Evolutionary conservation across 768 basidiomycete species (phyloP).

Genomic region (Jaapia argillacea): DNA sequence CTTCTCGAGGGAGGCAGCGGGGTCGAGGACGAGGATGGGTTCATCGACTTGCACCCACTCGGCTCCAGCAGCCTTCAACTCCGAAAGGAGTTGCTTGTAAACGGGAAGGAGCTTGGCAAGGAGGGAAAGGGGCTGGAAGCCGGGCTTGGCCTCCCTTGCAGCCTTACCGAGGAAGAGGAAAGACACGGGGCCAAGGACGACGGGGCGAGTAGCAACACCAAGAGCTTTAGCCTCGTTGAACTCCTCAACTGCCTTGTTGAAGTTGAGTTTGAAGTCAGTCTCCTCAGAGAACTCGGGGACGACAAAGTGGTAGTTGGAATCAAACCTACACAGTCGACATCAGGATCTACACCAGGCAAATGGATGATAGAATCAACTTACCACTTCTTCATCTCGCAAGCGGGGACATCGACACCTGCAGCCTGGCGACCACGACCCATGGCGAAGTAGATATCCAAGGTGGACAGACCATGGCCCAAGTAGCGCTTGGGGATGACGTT

Average conservation of each 20-base stretch:
- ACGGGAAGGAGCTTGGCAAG: slow-evolving; percentile 84
- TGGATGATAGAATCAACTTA: slow-evolving; percentile 28
- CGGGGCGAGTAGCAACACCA: slow-evolving; percentile 88
- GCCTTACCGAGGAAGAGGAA: slow-evolving; percentile 93
- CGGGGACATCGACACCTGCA: slow-evolving; percentile 90
- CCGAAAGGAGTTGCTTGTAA: slow-evolving; percentile 82
- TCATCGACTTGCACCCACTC: slow-evolving; percentile 96
- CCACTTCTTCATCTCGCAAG: slow-evolving; percentile 99
- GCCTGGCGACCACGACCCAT: slow-evolving; percentile 98
- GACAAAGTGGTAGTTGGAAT: slow-evolving; percentile 98
- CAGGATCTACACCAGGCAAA: too few relatives aligned
- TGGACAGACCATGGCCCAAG: slow-evolving; percentile 71
- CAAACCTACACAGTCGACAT: slow-evolving; percentile 83
- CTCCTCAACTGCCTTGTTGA: slow-evolving; percentile 92
- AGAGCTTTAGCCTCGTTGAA: slow-evolving; percentile 89
- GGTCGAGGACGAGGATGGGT: slow-evolving; percentile 90
- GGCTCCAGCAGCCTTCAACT: slow-evolving; percentile 89
- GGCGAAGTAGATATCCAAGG: slow-evolving; percentile 94
- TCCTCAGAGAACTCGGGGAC: slow-evolving; percentile 90
- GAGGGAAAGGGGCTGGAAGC: slow-evolving; percentile 87
- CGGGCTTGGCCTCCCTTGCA: slow-evolving; percentile 68
- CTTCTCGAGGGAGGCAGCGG: slow-evolving; percentile 63
- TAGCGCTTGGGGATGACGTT: slow-evolving; percentile 97
- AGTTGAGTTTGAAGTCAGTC: slow-evolving; percentile 89
- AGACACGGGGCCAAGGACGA: slow-evolving; percentile 90